Evolutionary conservation across 768 basidiomycete species (phyloP).

Genomic region (Tricholoma matsutake): DNA sequence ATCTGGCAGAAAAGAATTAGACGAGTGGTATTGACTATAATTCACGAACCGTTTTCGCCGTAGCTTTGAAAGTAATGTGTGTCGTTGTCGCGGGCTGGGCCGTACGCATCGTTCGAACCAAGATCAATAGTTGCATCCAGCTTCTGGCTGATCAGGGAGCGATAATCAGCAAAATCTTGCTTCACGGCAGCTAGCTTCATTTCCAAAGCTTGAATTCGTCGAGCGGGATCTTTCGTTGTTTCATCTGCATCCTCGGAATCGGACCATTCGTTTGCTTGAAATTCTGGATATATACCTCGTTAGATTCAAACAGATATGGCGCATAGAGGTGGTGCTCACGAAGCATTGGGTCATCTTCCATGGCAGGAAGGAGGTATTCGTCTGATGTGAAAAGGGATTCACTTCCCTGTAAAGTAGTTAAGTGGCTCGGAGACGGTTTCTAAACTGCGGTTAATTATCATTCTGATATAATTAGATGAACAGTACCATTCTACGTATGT

Average conservation of each 20-base stretch:
- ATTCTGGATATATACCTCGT: slow-evolving; percentile 39
- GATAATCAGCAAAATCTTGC: slow-evolving; percentile 62
- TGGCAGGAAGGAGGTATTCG: slow-evolving; percentile 73
- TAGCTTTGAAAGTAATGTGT: slow-evolving; percentile 94
- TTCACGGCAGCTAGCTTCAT: slow-evolving; percentile 57
- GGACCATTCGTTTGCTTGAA: slow-evolving; percentile 69
- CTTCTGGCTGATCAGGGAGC: slow-evolving; percentile 50
- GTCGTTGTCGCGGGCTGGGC: slow-evolving; percentile 73
- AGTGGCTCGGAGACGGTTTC: slow-evolving; percentile 49
- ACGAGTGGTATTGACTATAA: neutral
- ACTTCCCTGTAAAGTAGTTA: slow-evolving; percentile 46
- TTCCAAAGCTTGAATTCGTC: slow-evolving; percentile 58
- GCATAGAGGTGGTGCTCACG: slow-evolving; percentile 51
- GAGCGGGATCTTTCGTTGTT: slow-evolving; percentile 27
- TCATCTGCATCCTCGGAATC: slow-evolving; percentile 67
- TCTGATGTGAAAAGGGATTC: slow-evolving; percentile 73
- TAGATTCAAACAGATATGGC: neutral
- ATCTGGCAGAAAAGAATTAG: slow-evolving; percentile 43
- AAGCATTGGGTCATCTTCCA: slow-evolving; percentile 87
- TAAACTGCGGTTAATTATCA: slow-evolving; percentile 25
- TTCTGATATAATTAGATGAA: neutral
- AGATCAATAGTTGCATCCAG: slow-evolving; percentile 44
- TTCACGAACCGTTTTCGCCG: slow-evolving; percentile 70
- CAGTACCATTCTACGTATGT: slow-evolving; percentile 71
- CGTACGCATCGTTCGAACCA: slow-evolving; percentile 20